phyloP scores from a whole-genome alignment of 78 protist genomes.

The Pelomyxa schiedti region DNA sequence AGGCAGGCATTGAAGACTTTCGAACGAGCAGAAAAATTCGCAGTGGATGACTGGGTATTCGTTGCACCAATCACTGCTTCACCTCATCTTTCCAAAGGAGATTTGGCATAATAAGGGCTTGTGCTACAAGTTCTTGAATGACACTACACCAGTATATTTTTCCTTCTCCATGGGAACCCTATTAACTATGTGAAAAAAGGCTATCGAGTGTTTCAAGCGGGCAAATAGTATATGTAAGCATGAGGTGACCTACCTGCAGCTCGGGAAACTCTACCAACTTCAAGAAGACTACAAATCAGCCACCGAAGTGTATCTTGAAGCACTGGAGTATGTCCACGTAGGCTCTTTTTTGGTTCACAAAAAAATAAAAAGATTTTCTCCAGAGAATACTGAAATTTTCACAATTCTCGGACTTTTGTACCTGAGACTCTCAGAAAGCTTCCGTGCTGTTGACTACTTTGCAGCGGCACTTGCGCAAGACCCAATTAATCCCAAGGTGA shows the following conservation, averaged over 20 bases:
- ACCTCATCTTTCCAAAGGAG: conserved; percentile 9
- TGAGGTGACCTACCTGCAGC: conserved; percentile 48
- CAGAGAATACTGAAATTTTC: conserved; percentile 64
- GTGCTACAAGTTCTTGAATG: conserved; percentile 34
- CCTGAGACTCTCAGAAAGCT: conserved; percentile 39
- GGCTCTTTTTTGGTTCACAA: neutral
- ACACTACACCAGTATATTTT: neutral
- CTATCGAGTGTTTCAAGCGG: conserved; percentile 18
- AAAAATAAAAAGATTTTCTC: conserved; percentile 8
- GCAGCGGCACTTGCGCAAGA: conserved; percentile 62
- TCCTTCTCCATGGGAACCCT: neutral
- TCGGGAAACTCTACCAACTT: conserved; percentile 24
- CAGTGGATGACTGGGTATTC: conserved; percentile 22
- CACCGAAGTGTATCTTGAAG: conserved; percentile 19
- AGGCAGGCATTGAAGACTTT: conserved; percentile 44
- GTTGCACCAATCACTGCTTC: neutral
- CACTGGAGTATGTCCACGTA: conserved; percentile 17
- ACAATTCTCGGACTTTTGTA: conserved; percentile 59
- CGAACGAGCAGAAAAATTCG: conserved; percentile 28
- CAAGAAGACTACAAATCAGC: conserved; percentile 37
- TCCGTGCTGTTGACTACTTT: conserved; percentile 58
- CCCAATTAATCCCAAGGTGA: conserved; percentile 38
- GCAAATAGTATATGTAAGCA: conserved; percentile 41
- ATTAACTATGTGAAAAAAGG: neutral
- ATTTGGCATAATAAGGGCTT: conserved; percentile 58